Evolutionary conservation across 2,329 filamentous ascomycete genomes (phyloP), one percentile per base, ranked within the genome.

Genomic region (Aspergillus luchuensis): DNA sequence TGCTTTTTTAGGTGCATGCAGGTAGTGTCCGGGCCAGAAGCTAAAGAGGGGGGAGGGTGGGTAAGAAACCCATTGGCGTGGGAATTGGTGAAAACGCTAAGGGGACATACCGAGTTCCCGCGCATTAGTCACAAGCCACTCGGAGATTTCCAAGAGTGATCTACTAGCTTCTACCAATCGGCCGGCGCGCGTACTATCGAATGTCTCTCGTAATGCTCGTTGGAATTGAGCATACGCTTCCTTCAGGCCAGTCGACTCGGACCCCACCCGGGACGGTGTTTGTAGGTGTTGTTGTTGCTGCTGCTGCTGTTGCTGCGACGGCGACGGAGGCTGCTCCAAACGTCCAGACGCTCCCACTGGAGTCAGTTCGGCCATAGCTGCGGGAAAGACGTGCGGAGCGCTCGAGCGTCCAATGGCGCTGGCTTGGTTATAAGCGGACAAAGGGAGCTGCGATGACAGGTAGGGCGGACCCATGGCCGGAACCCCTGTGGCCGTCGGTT

Each of bases 221-320:
- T 86, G 83, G 66, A 87, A 88, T 61, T 80, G 80, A 45, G 84
- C 83, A 79, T 90, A 95, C 55, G 87, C 88, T 69, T 89, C 88
- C 65, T 90, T 87, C 69, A 88, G 76, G 58, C 75, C 80, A 53
- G 77, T 83, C 38, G 82, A 79, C 48, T 82, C 80, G 33, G 81
- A 59, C 33, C 43, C 61, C 28, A 58, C 63, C 64, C 71, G 68
- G 43, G 62, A 64, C 39, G 39, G 25, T 19, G 21, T 25, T 13
- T n/a, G 39, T 15, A 21, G 33, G 11, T 63, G 63, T 47, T 62
- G 61, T 23, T 55, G 63, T 58, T 60, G 65, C 74, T 65, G 66
- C 74, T 65, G 66, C 45, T 62, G 61, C 17, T 55, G 63, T 59
- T 60, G 64, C 74, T 65, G 66, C 45, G 65, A 66, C 55, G 66